These are phyloP conservation scores for Stachybotrys elegans DNA, from an alignment of 2,329 filamentous ascomycete species.

Conservation along the genomic window DNA sequence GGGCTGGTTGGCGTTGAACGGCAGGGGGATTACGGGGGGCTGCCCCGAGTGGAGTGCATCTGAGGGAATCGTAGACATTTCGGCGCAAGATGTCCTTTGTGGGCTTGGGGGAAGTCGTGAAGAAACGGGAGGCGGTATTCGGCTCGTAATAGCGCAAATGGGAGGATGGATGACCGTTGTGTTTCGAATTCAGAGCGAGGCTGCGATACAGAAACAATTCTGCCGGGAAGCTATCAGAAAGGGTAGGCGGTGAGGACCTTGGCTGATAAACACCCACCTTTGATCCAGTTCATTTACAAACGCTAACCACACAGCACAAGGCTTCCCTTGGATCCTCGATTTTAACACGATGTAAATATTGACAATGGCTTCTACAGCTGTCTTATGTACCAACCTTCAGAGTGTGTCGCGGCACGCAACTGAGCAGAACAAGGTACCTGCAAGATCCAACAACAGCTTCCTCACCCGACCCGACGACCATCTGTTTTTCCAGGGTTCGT, in stretches of 20 bases:
- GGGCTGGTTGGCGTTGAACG: constrained; percentile 86
- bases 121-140: background rate
- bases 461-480: no score
- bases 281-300: background rate
- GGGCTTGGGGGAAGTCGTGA: background rate
- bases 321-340: no score
- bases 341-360: no score
- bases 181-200: background rate
- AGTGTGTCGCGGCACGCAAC: no score
- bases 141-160: background rate
- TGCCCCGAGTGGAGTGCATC: constrained; percentile 71
- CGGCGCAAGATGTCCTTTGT: background rate
- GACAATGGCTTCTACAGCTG: no score
- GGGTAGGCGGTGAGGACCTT: background rate
- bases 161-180: background rate
- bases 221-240: background rate
- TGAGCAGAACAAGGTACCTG: no score
- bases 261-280: background rate
- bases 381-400: no score
- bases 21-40: constrained; percentile 71
- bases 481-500: no score
- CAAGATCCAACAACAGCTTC: no score
- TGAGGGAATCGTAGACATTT: constrained; percentile 81
- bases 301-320: background rate
- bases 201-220: background rate